Base-by-base conservation (phyloP, 164 flowering plant species). In the Dillenia suffruticosa region DNA sequence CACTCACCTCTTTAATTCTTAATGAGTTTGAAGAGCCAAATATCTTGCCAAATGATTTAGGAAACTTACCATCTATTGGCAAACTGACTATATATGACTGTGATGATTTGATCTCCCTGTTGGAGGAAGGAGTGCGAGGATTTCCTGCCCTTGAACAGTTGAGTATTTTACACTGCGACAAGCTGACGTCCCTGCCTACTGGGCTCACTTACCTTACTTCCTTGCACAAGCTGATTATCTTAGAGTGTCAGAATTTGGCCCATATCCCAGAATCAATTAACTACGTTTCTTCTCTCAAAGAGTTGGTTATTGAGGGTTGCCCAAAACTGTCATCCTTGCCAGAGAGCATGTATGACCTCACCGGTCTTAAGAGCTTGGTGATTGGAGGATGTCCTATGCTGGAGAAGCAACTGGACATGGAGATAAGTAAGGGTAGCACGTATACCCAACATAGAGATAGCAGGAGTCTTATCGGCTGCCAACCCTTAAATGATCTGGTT, bases 181-280 rank as follows among this genome's bases (percentile, higher is more conserved):
- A 48, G 24, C 10, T 67, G 43, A 67, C 49, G 8, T 32, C 11
- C 3, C 54, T 60, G 64, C 64, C 64, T 6, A 54, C 16, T 32
- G 44, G 54, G 54, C 44, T 60, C 46, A 11, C 43, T 14, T 40
- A 17, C 26, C 59, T 54, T 44, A 54, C 55, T 15, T 11, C 49
- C 12, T 47, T 67, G 8, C 53, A 54, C 16, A 14, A 5, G 12
- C 22, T 68, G 4, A 10, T 19, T 19, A 19, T 19, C 22, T 19
- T 19, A 19, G 22, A 19, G 22, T 19, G 22, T 19, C 22, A 19
- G 22, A 19, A 19, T 19, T 19, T 19, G 22, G 22, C 22, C 22
- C 22, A 19, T 19, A 19, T 19, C 22, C 22, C 22, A 19, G 22
- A 19, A 19, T 19, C 22, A 19, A 19, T 19, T 19, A 19, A 19